Evolutionary conservation across 345 rosid species (phyloP).

Genomic region (Iberis pinnata): DNA sequence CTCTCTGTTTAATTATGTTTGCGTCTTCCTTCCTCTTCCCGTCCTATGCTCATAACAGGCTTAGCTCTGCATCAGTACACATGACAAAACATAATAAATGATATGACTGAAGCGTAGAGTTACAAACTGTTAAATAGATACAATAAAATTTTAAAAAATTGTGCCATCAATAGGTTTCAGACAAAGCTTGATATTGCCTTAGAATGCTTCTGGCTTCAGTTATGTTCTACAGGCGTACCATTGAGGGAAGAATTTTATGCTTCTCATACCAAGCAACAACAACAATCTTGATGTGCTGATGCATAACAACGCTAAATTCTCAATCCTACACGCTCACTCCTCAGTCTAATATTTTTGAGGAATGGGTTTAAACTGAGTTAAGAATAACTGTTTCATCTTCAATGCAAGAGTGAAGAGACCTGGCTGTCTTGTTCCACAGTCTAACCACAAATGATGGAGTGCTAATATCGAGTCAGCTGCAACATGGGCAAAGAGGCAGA

Average conservation of each 20-base stretch:
- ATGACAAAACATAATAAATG: constrained; percentile 6
- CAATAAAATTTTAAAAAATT: background rate
- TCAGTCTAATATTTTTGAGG: constrained; percentile 16
- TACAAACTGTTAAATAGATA: background rate
- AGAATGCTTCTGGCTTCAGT: too few species aligned
- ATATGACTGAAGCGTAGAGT: too few species aligned
- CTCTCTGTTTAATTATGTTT: constrained; percentile 2
- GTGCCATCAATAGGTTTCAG: constrained; percentile 3
- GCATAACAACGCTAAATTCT: constrained; percentile 12
- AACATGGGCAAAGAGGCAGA: constrained; percentile 1
- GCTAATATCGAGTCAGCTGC: constrained; percentile 10
- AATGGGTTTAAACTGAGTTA: constrained; percentile 1
- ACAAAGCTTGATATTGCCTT: constrained; percentile 1
- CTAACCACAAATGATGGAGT: constrained; percentile 7
- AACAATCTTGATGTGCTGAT: constrained; percentile 4
- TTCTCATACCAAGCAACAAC: constrained; percentile 23
- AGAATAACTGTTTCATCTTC: constrained; percentile 6
- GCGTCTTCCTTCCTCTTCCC: background rate
- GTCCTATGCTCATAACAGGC: background rate
- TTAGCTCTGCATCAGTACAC: constrained; percentile 21
- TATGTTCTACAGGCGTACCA: constrained; percentile 2
- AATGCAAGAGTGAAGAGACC: background rate
- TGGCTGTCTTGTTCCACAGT: constrained; percentile 5
- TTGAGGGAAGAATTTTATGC: constrained; percentile 4
- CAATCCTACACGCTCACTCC: too few species aligned